Percentiles rank a stretch among this genome's conserved stretches.
These are phyloP conservation scores for Pseudogymnoascus sp. DNA, from an alignment of 2,329 filamentous ascomycete species.

Conservation along the genomic window DNA sequence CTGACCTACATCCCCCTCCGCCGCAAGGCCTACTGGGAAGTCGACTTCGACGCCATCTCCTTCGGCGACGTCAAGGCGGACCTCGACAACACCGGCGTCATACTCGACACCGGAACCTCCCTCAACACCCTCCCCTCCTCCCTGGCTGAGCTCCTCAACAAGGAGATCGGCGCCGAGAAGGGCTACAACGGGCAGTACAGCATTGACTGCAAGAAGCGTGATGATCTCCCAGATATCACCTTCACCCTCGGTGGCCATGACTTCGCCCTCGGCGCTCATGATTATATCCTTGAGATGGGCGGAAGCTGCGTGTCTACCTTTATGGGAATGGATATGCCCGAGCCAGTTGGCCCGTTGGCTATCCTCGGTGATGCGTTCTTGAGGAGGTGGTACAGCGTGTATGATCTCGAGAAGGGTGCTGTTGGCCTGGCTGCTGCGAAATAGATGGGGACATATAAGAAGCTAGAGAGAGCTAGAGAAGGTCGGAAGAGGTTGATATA, in stretches of 20 bases:
- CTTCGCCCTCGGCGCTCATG: slow-evolving; percentile 79
- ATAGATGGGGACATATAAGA: slow-evolving; percentile 25
- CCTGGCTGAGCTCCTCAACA: slow-evolving; percentile 92
- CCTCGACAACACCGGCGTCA: slow-evolving; percentile 89
- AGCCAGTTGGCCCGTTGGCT: slow-evolving; percentile 80
- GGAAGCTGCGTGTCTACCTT: slow-evolving; percentile 96
- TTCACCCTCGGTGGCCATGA: slow-evolving; percentile 87
- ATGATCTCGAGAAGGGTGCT: slow-evolving; percentile 81
- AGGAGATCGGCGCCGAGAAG: slow-evolving; percentile 97
- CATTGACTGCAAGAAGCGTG: slow-evolving; percentile 78
- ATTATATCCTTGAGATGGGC: slow-evolving; percentile 94
- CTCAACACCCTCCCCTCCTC: slow-evolving; percentile 89
- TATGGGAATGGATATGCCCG: slow-evolving; percentile 86
- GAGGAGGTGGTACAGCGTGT: slow-evolving; percentile 89
- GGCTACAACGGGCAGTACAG: slow-evolving; percentile 94
- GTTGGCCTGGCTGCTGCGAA: slow-evolving; percentile 87
- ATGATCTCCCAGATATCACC: slow-evolving; percentile 78
- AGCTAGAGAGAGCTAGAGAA: neutral
- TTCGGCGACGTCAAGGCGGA: slow-evolving; percentile 81
- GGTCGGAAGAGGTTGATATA: neutral
- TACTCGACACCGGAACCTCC: slow-evolving; percentile 96
- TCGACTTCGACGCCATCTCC: slow-evolving; percentile 85
- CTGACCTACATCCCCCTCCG: slow-evolving; percentile 89
- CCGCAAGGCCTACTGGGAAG: slow-evolving; percentile 99
- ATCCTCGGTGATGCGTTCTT: slow-evolving; percentile 87